A percentile compares a stretch with the other conserved stretches of the same genome.
phyloP scores from a whole-genome alignment of 768 basidiomycete species.

The Postia placenta region DNA sequence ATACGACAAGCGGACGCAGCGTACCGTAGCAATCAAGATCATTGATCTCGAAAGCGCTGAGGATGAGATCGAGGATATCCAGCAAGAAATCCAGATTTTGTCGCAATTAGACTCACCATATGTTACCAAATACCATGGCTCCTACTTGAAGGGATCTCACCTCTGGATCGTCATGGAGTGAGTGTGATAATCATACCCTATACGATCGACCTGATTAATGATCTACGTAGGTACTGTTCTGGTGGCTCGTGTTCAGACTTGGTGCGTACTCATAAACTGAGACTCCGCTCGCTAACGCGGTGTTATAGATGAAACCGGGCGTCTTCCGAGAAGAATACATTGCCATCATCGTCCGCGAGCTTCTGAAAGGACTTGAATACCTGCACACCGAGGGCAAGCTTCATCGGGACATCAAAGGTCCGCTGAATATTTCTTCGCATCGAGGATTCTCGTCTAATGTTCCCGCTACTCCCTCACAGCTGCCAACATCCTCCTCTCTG shows the following conservation, averaged over 20 bases:
- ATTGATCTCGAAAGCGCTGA: conserved; percentile 99
- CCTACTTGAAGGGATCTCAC: conserved; percentile 90
- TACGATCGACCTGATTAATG: conserved; percentile 1
- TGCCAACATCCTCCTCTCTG: conserved; percentile 89
- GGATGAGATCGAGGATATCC: conserved; percentile 99
- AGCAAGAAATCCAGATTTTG: conserved; percentile 97
- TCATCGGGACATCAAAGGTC: conserved; percentile 99
- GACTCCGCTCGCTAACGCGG: not conserved
- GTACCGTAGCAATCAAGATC: conserved; percentile 98
- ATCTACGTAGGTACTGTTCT: conserved; percentile 74
- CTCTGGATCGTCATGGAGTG: conserved; percentile 99
- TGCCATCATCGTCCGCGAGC: conserved; percentile 91
- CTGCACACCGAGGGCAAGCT: conserved; percentile 94
- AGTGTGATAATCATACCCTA: conserved; percentile 19
- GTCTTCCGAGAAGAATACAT: conserved; percentile 98
- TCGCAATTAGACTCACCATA: conserved; percentile 93
- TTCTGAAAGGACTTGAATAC: conserved; percentile 90
- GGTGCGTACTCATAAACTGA: conserved; percentile 38
- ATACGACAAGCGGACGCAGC: conserved; percentile 92
- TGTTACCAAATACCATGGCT: conserved; percentile 98
- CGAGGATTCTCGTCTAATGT: not conserved
- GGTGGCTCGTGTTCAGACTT: conserved; percentile 97
- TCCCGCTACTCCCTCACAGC: conserved; percentile 48
- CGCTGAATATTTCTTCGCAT: conserved; percentile 6
- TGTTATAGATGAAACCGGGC: conserved; percentile 89